Evolutionary conservation across 2,329 filamentous ascomycete species (phyloP).

Genomic region (Aspergillus luchuensis): DNA sequence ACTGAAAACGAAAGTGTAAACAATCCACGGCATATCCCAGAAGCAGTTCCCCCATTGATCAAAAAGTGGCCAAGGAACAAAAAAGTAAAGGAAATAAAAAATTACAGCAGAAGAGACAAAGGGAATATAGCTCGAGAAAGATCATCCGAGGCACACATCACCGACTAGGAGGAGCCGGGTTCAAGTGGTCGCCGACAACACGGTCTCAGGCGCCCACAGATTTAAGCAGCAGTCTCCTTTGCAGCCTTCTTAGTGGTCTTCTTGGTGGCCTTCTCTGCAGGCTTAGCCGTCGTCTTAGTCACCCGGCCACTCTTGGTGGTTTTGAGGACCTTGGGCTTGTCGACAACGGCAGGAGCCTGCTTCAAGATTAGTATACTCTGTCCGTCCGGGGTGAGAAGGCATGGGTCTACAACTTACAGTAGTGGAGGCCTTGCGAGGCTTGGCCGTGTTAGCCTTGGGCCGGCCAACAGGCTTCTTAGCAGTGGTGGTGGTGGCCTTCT

Average conservation of each 20-base stretch:
- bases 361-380: slow-evolving; percentile 24
- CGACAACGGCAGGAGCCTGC: slow-evolving; percentile 66
- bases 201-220: slow-evolving; percentile 1
- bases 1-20: slow-evolving; percentile 25
- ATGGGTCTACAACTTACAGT: slow-evolving; percentile 33
- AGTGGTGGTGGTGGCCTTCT: slow-evolving; percentile 43
- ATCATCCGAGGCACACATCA: slow-evolving; percentile 21
- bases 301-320: slow-evolving; percentile 89
- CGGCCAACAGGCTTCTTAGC: slow-evolving; percentile 57
- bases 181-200: slow-evolving; percentile 25
- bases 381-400: neutral
- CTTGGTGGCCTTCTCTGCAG: slow-evolving; percentile 51
- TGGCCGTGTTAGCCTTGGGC: slow-evolving; percentile 55
- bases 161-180: slow-evolving; percentile 19
- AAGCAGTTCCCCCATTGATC: slow-evolving; percentile 22
- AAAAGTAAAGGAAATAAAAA: slow-evolving; percentile 28
- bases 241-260: slow-evolving; percentile 43
- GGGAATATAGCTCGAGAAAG: slow-evolving; percentile 28
- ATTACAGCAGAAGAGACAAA: slow-evolving; percentile 34
- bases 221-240: slow-evolving; percentile 12
- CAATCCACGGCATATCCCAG: slow-evolving; percentile 28
- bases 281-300: slow-evolving; percentile 64
- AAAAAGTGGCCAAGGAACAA: slow-evolving; percentile 20
- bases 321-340: slow-evolving; percentile 69
- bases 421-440: slow-evolving; percentile 56